Percentiles rank a stretch among this genome's conserved stretches.
These are phyloP conservation scores for Iris macrosiphon DNA, from an alignment of 106 monocot genomes.

Conservation along the genomic window DNA sequence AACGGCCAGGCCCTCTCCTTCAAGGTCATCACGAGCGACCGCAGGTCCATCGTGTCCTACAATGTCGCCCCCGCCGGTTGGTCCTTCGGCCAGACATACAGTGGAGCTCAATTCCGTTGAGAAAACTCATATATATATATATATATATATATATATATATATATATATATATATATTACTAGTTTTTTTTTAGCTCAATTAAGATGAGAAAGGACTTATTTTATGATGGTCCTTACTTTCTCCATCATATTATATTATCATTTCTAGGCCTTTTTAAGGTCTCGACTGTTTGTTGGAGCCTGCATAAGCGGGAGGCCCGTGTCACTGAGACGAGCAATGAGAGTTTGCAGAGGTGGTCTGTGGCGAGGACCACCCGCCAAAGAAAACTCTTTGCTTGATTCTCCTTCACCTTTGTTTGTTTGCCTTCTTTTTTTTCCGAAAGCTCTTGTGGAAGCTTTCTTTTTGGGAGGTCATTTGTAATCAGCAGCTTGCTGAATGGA, in stretches of 20 bases:
- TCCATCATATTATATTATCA: too few species aligned
- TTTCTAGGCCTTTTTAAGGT: background rate
- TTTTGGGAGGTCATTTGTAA: too few species aligned
- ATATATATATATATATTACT: background rate
- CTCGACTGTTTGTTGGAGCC: too few species aligned
- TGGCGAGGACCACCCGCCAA: too few species aligned
- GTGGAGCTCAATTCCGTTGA: constrained; percentile 39
- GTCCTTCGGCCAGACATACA: constrained; percentile 61
- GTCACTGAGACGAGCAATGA: too few species aligned
- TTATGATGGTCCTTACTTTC: background rate
- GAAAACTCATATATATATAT: background rate
- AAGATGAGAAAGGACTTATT: background rate
- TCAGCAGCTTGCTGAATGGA: too few species aligned
- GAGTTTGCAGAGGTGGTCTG: too few species aligned
- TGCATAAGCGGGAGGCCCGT: too few species aligned
- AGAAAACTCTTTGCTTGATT: too few species aligned
- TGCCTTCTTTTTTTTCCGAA: too few species aligned
- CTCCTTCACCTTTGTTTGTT: too few species aligned
- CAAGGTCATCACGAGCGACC: constrained; percentile 38
- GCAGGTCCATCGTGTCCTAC: constrained; percentile 35
- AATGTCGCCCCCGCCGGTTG: constrained; percentile 45
- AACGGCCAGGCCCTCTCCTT: constrained; percentile 48
- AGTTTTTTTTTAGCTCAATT: background rate
- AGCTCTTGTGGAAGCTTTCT: too few species aligned
- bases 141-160: background rate